Evolutionary conservation across 2,329 filamentous ascomycete genomes (phyloP), one percentile per base, ranked within the genome.

Genomic region (Pestalotiopsis sp.): DNA sequence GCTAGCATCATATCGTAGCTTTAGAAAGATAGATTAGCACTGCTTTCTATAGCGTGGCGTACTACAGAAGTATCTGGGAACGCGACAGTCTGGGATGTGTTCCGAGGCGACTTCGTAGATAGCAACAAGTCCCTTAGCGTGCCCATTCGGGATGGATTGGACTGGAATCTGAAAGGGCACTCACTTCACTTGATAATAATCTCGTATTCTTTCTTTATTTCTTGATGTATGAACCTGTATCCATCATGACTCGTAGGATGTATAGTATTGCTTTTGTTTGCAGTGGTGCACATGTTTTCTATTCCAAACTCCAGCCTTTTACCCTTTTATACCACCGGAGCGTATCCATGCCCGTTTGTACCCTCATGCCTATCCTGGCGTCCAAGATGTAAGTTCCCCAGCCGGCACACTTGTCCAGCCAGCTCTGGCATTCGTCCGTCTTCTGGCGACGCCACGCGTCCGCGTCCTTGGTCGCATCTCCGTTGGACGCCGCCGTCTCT

Each of bases 371-470:
- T 64, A 95, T 86, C 72, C 93, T 86, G 20, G 90, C 89, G 79
- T 97, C 93, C 64, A 96, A 83, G 69, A 92, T 86, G 76, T 90
- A 96, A 1, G 80, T 77, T 74, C 93, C 92, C 92, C 92, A 95
- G 63, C 81, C 87, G 65, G 90, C 87, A 38, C 90, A 90, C 75
- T 90, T 90, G 36, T 91, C 87, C 23, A 96, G 81, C 80, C 89
- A 89, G 63, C 84, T 81, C 71, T 88, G 85, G 76, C 91, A 93
- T 74, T 91, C 88, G 20, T 87, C 79, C 31, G 91, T 76, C 78
- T 88, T 87, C 61, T 83, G 77, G 27, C 76, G 79, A 17, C 83
- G 81, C 72, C 81, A 84, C 4, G 73, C 78, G 0, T 80, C 78
- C 0, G 80, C 71, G 5, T 79, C 78, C 23, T 80, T 75, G 59